Base-by-base conservation (phyloP, 2,329 filamentous ascomycete genomes). In the Clarireedia hainanense region DNA sequence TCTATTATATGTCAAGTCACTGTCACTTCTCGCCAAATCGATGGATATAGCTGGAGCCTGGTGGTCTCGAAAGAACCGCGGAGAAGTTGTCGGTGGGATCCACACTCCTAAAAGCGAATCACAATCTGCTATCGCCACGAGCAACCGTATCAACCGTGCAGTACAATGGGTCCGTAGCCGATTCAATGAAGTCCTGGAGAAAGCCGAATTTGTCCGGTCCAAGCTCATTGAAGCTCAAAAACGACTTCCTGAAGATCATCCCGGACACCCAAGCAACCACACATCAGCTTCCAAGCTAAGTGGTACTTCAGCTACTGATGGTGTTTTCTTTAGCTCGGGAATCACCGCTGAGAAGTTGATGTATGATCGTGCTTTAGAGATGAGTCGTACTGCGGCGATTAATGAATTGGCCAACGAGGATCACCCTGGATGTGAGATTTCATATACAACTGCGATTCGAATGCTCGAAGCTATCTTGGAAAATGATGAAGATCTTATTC, bases 161-260 rank as follows among this genome's bases (percentile, higher is more conserved):
- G 94, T 99, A 0, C 92, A 96, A 70, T 99, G 92, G 94, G 86
- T 95, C 55, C 88, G 94, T 36, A 81, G 80, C 62, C 88, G 92
- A 5, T 99, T 99, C 78, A 99, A 99, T 68, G 94, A 97, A 69
- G 94, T 95, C 40, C 75, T 97, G 58, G 91, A 96, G 72, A 99
- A 99, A 74, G 91, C 91, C 0, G 92, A 97, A 67, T 80, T 96
- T 61, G 91, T 96, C n/a, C 88, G 90, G 47, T 77, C 91, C 47
- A 95, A 91, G 69, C 79, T 99, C 49, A 77, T 90, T 46, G 89
- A 95, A 60, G 90, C 88, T 4, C 94, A 99, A 70, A 86, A 84
- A 69, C 81, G 85, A 64, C 77, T 99, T 4, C 91, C 94, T 0
- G 77, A 83, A 48, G 88, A 94, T 63, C 92, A 99, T 64, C 87